Base-by-base conservation (phyloP, 768 basidiomycete genomes). In the Mycena polygramma region DNA sequence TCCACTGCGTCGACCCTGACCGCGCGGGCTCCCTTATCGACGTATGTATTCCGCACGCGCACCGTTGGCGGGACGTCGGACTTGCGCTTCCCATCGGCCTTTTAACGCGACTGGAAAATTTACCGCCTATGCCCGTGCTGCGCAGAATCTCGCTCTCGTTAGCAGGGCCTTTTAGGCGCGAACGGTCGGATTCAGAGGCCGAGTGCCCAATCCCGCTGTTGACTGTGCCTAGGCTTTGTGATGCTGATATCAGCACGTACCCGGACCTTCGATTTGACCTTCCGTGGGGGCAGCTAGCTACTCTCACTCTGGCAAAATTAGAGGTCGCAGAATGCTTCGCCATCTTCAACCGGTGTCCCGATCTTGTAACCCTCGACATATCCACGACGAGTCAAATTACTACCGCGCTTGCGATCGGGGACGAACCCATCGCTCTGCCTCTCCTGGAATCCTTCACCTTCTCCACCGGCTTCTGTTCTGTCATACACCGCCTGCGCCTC, bases 231-330 rank as follows among this genome's bases (percentile, higher is more conserved):
- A 55, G 57, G 4, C 61, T 69, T 2, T 48, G 55, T 1, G 46
- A 41, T 22, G 68, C 61, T 0, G 54, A 35, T 20, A 20, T 69
- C 24, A 19, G 35, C 53, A 62, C 60, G n/a, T 46, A 55, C 26
- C 54, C 68, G 4, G 55, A 43, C 19, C 61, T 69, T 3, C 24
- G 24, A 41, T 57, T 63, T n/a, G 20, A 43, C 3, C 39, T 69
- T 22, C 68, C 68, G 8, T 69, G 68, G 68, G 13, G 24, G 11
- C 60, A 69, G 46, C 20, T 69, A 24, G 43, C 68, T 7, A 24
- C 37, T 14, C 55, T 69, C 15, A 63, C 61, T 14, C 39, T 69
- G 26, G 41, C 35, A 30, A 49, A 55, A 13, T 11, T 48, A 7
- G 49, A 49, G 17, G 8, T 36, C 20, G 59, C 9, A 0, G 53